phyloP scores from a whole-genome alignment of 1,139 yeast species.

The Arxiozyma bovina region DNA sequence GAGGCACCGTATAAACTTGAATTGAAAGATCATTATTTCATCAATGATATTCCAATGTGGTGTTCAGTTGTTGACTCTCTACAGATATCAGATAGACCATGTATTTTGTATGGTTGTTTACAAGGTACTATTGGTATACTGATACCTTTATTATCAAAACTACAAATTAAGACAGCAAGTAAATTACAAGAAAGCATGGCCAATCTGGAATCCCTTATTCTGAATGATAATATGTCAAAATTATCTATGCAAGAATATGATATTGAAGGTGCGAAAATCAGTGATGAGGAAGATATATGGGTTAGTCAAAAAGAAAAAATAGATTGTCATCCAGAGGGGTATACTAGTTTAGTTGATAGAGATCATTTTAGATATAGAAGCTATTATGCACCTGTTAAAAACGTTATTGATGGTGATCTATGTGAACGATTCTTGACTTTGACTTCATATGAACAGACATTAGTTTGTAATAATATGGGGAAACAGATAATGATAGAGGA shows the following conservation, averaged over 20 bases:
- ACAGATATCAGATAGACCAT: constrained; percentile 45
- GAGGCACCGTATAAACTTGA: constrained; percentile 42
- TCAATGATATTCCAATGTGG: constrained; percentile 64
- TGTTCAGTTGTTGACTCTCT: constrained; percentile 34
- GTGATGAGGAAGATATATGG: constrained; percentile 3
- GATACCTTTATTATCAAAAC: constrained; percentile 54
- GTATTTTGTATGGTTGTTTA: constrained; percentile 62
- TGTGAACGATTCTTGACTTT: constrained; percentile 39
- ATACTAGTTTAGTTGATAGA: constrained; percentile 47
- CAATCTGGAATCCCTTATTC: constrained; percentile 6
- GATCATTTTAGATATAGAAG: constrained; percentile 65
- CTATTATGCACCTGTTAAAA: constrained; percentile 67
- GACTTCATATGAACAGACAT: constrained; percentile 16
- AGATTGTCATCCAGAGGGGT: constrained; percentile 23
- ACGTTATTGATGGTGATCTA: constrained; percentile 81
- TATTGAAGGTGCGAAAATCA: neutral
- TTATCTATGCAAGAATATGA: constrained; percentile 1
- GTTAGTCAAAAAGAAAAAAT: constrained; percentile 19
- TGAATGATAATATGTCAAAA: neutral
- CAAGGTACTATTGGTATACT: constrained; percentile 75
- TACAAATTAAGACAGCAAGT: constrained; percentile 54
- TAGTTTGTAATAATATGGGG: constrained; percentile 12
- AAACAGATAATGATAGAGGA: constrained; percentile 9
- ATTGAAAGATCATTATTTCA: constrained; percentile 50
- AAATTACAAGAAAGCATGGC: constrained; percentile 47